Conservation (phyloP, 352 stramenopile species). For the Globisporangium radiosum region DNA sequence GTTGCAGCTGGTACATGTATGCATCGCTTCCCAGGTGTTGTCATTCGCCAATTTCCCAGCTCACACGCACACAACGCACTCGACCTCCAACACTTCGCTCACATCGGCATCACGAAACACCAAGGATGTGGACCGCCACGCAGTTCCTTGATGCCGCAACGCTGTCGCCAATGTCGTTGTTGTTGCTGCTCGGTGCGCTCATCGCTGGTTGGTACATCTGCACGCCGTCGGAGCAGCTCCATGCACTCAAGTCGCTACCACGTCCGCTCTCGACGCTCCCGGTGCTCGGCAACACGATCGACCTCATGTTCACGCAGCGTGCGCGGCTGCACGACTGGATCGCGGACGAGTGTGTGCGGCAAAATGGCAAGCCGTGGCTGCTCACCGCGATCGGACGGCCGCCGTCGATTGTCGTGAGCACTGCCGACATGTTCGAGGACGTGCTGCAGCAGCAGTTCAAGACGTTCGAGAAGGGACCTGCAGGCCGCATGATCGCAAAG, state of each 20-base stretch:
- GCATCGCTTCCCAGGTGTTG: too few species aligned
- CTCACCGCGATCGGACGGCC: constrained; percentile 31
- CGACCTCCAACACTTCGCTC: too few species aligned
- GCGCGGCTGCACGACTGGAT: constrained; percentile 56
- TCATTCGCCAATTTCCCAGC: too few species aligned
- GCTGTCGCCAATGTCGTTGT: constrained; percentile 8
- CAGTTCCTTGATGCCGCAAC: not conserved
- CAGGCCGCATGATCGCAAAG: constrained; percentile 22
- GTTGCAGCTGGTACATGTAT: too few species aligned
- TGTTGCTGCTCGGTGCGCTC: constrained; percentile 13
- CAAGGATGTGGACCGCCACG: not conserved
- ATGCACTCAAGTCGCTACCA: constrained; percentile 18
- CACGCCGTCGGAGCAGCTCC: constrained; percentile 18
- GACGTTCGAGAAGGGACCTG: constrained; percentile 59
- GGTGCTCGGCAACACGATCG: constrained; percentile 40
- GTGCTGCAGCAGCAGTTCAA: constrained; percentile 65
- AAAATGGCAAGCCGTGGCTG: constrained; percentile 35
- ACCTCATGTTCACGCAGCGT: constrained; percentile 39
- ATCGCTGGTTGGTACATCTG: constrained; percentile 15
- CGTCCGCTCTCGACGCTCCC: constrained; percentile 33
- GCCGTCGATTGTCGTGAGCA: constrained; percentile 34
- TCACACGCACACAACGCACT: too few species aligned
- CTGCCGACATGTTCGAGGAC: constrained; percentile 35
- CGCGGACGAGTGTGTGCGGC: constrained; percentile 31
- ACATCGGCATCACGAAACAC: too few species aligned